Percentiles rank a stretch among this genome's conserved stretches.
Conservation (phyloP, 257 asterid species). For the Jacaranda copaia region DNA sequence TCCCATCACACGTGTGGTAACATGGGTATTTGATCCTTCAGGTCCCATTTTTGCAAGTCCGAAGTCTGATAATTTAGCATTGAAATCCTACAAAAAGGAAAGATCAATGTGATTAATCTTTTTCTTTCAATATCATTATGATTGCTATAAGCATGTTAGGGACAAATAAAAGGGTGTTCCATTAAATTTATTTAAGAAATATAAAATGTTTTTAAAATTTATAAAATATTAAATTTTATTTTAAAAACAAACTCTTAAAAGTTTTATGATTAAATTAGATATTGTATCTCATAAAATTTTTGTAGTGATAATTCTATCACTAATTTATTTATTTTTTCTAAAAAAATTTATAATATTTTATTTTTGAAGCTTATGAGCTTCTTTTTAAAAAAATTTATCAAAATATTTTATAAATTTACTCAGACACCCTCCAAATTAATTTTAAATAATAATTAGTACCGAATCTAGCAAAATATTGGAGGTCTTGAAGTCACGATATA, state of each 20-base stretch:
- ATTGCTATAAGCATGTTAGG: too few relatives aligned
- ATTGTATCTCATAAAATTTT: too few relatives aligned
- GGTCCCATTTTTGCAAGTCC: slow-evolving; percentile 98
- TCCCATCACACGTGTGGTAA: slow-evolving; percentile 93
- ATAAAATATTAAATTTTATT: too few relatives aligned
- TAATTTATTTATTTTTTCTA: background rate
- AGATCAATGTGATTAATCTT: background rate
- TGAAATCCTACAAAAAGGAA: slow-evolving; percentile 65
- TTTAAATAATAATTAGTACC: slow-evolving; percentile 37
- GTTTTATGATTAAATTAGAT: too few relatives aligned
- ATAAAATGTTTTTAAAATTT: too few relatives aligned
- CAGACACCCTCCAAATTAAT: too few relatives aligned
- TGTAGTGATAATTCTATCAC: background rate
- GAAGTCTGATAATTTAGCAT: slow-evolving; percentile 87
- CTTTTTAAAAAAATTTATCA: too few relatives aligned
- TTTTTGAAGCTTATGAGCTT: background rate
- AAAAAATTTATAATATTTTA: background rate
- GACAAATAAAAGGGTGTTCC: too few relatives aligned
- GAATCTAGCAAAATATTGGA: slow-evolving; percentile 83
- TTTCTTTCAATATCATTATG: background rate
- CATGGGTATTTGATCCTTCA: slow-evolving; percentile 93
- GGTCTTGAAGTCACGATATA: slow-evolving; percentile 92
- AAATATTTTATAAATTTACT: too few relatives aligned
- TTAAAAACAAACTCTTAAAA: too few relatives aligned
- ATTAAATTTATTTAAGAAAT: too few relatives aligned